Percentiles rank a stretch among this genome's conserved stretches.
Conservation (phyloP, 768 basidiomycete genomes). For the Rhodotorula taiwanensis region DNA sequence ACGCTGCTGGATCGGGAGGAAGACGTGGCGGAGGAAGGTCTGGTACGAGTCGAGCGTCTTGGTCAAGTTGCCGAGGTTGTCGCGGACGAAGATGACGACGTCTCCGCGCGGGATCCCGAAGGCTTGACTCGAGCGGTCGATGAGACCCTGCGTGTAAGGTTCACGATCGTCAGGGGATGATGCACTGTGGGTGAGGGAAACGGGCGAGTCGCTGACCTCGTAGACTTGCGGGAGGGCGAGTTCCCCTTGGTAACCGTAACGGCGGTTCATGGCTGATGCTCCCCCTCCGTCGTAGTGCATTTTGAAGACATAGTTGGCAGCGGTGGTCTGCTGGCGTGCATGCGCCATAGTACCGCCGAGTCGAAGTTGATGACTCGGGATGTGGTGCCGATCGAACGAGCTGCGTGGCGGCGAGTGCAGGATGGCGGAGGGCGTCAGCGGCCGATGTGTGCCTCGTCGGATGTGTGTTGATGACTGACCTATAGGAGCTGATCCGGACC, state of each 20-base stretch:
- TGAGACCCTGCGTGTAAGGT: conserved; percentile 25
- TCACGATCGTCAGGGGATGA: too few relatives aligned
- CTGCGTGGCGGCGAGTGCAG: too few relatives aligned
- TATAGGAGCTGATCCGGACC: too few relatives aligned
- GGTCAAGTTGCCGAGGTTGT: conserved; percentile 6
- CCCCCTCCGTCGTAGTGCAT: conserved; percentile 18
- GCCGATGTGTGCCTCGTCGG: too few relatives aligned
- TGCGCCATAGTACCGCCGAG: too few relatives aligned
- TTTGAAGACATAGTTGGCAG: conserved; percentile 33
- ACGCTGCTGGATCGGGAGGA: not conserved
- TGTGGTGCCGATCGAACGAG: too few relatives aligned
- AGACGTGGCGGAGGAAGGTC: conserved; percentile 20
- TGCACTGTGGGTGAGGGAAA: too few relatives aligned
- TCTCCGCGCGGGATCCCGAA: conserved; percentile 6
- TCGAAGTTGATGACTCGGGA: too few relatives aligned
- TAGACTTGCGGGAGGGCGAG: conserved; percentile 18
- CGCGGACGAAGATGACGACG: conserved; percentile 22
- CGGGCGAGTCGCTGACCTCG: conserved; percentile 5
- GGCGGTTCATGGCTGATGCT: not conserved
- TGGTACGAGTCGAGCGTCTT: conserved; percentile 15
- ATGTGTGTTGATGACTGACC: too few relatives aligned
- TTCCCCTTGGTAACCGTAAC: conserved; percentile 30
- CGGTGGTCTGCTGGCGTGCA: too few relatives aligned
- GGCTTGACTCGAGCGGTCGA: conserved; percentile 29
- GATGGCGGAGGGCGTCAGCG: too few relatives aligned